Conservation (phyloP, 768 basidiomycete genomes). For the Mycena chlorophos region DNA sequence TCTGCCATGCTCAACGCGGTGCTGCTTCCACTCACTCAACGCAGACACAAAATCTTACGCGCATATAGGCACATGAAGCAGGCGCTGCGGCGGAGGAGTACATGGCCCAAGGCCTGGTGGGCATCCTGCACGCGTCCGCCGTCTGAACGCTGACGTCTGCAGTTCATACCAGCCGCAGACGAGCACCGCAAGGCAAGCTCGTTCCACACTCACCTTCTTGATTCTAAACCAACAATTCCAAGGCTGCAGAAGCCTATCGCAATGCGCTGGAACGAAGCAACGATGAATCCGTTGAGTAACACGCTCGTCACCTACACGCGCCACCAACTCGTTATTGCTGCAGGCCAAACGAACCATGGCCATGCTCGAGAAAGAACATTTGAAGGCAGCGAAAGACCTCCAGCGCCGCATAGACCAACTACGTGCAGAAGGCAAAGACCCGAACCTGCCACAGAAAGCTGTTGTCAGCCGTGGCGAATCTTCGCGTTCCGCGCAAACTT, state of each 20-base stretch:
- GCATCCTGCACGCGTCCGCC: background rate
- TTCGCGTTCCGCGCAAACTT: conserved; percentile 31
- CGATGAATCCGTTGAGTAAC: conserved; percentile 63
- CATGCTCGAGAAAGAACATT: conserved; percentile 75
- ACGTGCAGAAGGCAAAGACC: conserved; percentile 76
- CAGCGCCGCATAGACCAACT: conserved; percentile 71
- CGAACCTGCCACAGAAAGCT: conserved; percentile 65
- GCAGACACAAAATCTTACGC: background rate
- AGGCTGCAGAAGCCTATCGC: conserved; percentile 74
- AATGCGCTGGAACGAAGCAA: conserved; percentile 71
- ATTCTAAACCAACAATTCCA: background rate
- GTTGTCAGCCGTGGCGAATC: conserved; percentile 34
- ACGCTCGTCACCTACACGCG: conserved; percentile 1
- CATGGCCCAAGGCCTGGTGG: conserved; percentile 59
- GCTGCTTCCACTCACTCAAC: conserved; percentile 1
- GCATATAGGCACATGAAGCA: conserved; percentile 73
- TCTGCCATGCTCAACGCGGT: conserved; percentile 8
- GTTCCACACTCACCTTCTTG: background rate
- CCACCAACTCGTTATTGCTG: conserved; percentile 10
- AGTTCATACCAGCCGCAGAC: conserved; percentile 60
- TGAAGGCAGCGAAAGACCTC: conserved; percentile 68
- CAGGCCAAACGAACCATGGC: conserved; percentile 78
- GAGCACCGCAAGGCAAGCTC: conserved; percentile 52
- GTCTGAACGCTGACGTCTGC: background rate
- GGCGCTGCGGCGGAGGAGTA: conserved; percentile 80